phyloP scores from a whole-genome alignment of 2,329 filamentous ascomycete species.

The Phialemoniopsis sp. region DNA sequence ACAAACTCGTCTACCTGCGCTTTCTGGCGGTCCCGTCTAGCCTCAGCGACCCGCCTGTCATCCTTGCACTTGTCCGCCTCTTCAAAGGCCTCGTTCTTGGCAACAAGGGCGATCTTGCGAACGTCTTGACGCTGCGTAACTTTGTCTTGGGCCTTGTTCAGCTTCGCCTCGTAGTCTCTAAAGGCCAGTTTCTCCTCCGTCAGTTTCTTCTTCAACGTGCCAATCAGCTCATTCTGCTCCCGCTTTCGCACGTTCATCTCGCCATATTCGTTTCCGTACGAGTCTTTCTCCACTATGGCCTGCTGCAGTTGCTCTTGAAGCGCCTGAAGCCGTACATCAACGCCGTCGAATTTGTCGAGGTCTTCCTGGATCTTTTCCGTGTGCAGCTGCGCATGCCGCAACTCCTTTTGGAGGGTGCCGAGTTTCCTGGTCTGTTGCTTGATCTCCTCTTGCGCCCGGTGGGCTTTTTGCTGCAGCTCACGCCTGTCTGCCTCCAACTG shows the following conservation, averaged over 20 bases:
- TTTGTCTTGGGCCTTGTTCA: constrained; percentile 54
- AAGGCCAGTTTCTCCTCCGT: constrained; percentile 22
- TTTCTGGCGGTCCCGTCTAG: constrained; percentile 40
- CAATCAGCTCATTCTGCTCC: constrained; percentile 38
- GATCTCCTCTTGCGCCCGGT: constrained; percentile 44
- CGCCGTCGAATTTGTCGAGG: constrained; percentile 63
- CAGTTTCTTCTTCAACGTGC: constrained; percentile 31
- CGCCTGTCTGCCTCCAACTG: constrained; percentile 45
- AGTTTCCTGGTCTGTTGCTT: constrained; percentile 39
- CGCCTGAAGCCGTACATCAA: constrained; percentile 60
- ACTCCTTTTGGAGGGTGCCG: constrained; percentile 40
- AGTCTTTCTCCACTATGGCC: constrained; percentile 33
- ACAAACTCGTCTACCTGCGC: constrained; percentile 49
- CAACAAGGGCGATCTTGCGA: constrained; percentile 47
- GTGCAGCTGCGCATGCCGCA: constrained; percentile 57
- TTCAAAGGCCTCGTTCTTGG: constrained; percentile 60
- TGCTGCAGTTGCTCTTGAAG: constrained; percentile 56
- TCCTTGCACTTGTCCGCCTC: constrained; percentile 41
- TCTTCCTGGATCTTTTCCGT: constrained; percentile 50
- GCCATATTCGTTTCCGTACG: constrained; percentile 52
- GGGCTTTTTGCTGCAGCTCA: constrained; percentile 40
- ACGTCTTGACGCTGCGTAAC: constrained; percentile 40
- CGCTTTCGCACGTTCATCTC: constrained; percentile 43
- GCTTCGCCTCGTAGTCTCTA: constrained; percentile 35
- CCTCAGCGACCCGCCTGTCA: constrained; percentile 38